Base-by-base conservation (phyloP, 805 yeast genomes). In the Jamesozyma hellenica region DNA sequence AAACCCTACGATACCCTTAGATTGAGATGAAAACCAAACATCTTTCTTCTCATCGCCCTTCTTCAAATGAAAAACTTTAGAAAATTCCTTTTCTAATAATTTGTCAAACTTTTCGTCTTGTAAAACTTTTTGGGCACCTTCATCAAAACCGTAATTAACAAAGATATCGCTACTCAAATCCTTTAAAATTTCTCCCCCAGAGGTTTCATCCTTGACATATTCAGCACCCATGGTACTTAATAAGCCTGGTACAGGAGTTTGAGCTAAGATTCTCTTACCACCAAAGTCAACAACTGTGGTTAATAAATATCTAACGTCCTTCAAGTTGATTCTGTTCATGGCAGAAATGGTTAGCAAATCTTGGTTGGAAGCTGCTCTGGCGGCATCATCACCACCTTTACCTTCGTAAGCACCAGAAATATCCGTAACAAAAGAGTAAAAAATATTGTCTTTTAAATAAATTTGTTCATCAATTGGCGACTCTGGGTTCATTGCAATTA, bases 221-320 rank as follows among this genome's bases (percentile, higher is more conserved):
- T 55, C 59, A 16, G 66, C 58, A 41, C 72, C 70, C 52, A 64
- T 51, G 10, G 65, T 63, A 9, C 61, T 50, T 41, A 66, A 64
- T 30, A 69, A 57, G 43, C 97, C 97, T 13, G 98, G 98, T 33
- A 90, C 94, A 11, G 96, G 95, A 12, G 95, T 84, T 66, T 90
- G 97, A 59, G 94, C 85, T 29, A 90, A 72, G 28, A 90, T 68
- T 60, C 97, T 75, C 52, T 77, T 80, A 45, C 97, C 98, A 55
- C 83, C 77, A 64, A 75, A 90, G 61, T 90, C 97, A 41, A 90
- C 84, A 42, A 87, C 71, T n/a, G 88, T 72, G 4, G 96, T 83
- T 51, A 84, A 74, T 43, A 90, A 68, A 38, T 81, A 79, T 53
- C 77, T 74, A 30, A 87, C 68, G 34, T 79, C 84, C 10, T 64